Evolutionary conservation across 2,329 filamentous ascomycete species (phyloP), one percentile per base, ranked within the genome.

Genomic region (Pezicula radicicola): DNA sequence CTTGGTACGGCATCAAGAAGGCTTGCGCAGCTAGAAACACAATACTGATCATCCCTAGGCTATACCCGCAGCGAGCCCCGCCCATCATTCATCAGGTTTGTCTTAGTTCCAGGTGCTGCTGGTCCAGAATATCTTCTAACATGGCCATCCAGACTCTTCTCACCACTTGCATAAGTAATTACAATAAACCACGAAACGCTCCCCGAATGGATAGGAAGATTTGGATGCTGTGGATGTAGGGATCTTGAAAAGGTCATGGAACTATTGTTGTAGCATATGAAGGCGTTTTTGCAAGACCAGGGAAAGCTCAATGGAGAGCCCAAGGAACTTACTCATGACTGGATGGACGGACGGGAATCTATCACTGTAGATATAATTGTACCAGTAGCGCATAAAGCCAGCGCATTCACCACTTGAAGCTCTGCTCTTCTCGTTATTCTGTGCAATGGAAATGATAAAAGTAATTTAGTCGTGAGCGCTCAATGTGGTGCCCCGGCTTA

Each of bases 31-130:
- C 21, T 47, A 50, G 42, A 43, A 39, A 35, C 40, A 48, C 15
- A 50, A 28, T 37, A 55, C 60, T 65, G 52, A 63, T 44, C 47
- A 50, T 40, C 48, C 21, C 56, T 66, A 94, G 89, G 93, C 64
- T 97, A 96, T 78, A 95, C 93, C 50, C 88, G 89, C 71, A 97
- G 92, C 78, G 88, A 93, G 71, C 94, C 94, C 39, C 85, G 89
- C 70, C 94, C 94, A 50, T 87, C 90, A 43, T 70, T 89, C 63
- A 87, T 89, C 75, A 83, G 84, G 85, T 88, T 73, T 53, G 55
- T 41, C 51, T 44, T 9, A 19, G 42, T 18, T 28, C 9, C 66
- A 79, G 63, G 83, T 83, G 66, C 75, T 76, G 4, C 28, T 9
- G 10, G 3, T 30, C 28, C 28, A 9, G 28, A 40, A 16, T n/a